These are phyloP conservation scores for Phytophthora sansomeana DNA, from an alignment of 352 stramenopile genomes.

Conservation along the genomic window DNA sequence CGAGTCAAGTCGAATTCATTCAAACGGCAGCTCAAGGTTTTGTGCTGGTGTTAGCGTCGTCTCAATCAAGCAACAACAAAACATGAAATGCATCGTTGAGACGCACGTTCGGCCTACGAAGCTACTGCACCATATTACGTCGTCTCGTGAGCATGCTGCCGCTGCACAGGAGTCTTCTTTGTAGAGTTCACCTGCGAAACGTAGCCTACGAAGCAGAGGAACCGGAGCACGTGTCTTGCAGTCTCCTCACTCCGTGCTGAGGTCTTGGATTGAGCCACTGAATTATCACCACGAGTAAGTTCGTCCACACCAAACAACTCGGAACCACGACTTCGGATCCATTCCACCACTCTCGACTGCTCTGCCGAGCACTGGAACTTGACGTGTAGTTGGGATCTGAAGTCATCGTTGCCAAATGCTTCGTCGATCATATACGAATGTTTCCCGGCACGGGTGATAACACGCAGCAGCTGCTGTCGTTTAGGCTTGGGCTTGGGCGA, in stretches of 20 bases:
- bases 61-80: not conserved
- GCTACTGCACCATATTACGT: conserved; percentile 7
- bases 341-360: conserved; percentile 63
- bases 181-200: conserved; percentile 45
- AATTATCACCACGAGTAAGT: conserved; percentile 18
- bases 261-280: conserved; percentile 9
- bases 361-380: conserved; percentile 59
- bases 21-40: not conserved
- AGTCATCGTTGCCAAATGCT: conserved; percentile 37
- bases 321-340: conserved; percentile 40
- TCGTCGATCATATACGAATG: conserved; percentile 50
- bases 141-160: not conserved
- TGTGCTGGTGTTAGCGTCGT: not conserved
- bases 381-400: conserved; percentile 46
- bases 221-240: conserved; percentile 57
- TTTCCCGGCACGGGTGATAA: not conserved
- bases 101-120: not conserved
- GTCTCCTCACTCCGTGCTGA: conserved; percentile 30
- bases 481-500: conserved; percentile 44
- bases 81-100: not conserved
- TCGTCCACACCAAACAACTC: conserved; percentile 42
- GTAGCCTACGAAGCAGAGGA: conserved; percentile 58
- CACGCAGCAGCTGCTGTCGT: conserved; percentile 19
- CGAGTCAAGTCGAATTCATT: not conserved
- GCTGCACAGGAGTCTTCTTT: not conserved